Evolutionary conservation across 1,284 basidiomycete species (phyloP), one percentile per base, ranked within the genome.

Genomic region (Cryptococcus depauperatus): DNA sequence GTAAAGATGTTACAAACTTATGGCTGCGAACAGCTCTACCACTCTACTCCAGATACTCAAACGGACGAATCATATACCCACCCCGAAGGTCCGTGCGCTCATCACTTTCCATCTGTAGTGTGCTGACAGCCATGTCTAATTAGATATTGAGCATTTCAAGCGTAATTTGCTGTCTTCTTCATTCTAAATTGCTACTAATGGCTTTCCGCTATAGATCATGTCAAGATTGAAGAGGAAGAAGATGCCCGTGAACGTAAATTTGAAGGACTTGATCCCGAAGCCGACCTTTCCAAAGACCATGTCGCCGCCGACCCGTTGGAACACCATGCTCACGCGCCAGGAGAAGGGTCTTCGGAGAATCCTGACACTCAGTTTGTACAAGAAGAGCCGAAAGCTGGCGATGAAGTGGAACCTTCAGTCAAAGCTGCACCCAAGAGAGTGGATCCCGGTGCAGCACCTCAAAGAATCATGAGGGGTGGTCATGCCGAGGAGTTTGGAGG

Each of bases 11-110:
- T n/a, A n/a, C 33, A 19, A 35, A 21, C 38, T 28, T 9, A 27
- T 22, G 11, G 18, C 13, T 47, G 28, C 37, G 62, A n/a, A 82
- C 85, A 95, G 74, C 74, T 88, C 69, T 95, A 79, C 75, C 93
- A 99, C 73, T 85, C 71, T 47, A 96, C 91, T 19, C 91, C 91
- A 0, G 93, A 98, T 68, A 95, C 92, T 0, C 93, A 98, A 71
- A 90, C 87, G 0, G 92, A 96, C 64, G 89, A 91, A 58, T 78
- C 89, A 1, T 98, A 98, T 73, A 84, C 68, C 49, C 93, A 99
- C 69, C 82, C 87, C 3, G 95, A 95, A 69, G 90, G 92, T 70
- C 52, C 35, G 35, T 37, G 18, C 35, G 9, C 35, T 21, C 21
- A 21, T n/a, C 13, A 8, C 18, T 10, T 16, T 28, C 28, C 28